These are phyloP conservation scores for Quercus phellos DNA, from an alignment of 331 rosid species.

Conservation along the genomic window DNA sequence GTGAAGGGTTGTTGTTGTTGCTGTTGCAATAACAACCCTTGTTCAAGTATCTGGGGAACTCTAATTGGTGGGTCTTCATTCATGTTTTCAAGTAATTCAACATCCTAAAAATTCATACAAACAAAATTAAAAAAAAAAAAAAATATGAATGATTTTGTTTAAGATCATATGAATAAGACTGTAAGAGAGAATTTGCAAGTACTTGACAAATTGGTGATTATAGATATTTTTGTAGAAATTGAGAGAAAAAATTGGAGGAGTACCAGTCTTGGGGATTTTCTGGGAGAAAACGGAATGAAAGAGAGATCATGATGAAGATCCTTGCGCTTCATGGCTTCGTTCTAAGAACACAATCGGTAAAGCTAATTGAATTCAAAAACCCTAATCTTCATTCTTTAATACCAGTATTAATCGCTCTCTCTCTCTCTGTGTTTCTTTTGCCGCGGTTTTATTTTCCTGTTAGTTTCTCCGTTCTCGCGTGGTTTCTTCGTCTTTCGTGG, in stretches of 20 bases:
- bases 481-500: too few relatives aligned
- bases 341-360: too few relatives aligned
- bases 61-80: conserved; percentile 9
- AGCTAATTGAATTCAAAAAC: too few relatives aligned
- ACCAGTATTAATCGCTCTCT: too few relatives aligned
- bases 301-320: conserved; percentile 1
- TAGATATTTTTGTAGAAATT: neutral
- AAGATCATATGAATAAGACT: neutral
- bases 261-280: conserved; percentile 44
- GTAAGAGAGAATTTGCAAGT: neutral
- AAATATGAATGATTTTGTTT: neutral
- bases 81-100: neutral
- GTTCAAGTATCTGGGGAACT: neutral
- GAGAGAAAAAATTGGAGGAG: neutral
- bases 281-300: neutral
- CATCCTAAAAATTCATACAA: conserved; percentile 25
- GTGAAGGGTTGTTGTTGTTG: neutral
- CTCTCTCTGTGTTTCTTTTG: too few relatives aligned
- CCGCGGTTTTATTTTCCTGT: too few relatives aligned
- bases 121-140: neutral
- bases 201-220: neutral
- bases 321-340: conserved; percentile 33
- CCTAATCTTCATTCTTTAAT: too few relatives aligned
- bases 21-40: neutral
- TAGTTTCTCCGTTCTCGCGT: too few relatives aligned